phyloP scores from a whole-genome alignment of 1,139 yeast species.

The Hansenula anomala region DNA sequence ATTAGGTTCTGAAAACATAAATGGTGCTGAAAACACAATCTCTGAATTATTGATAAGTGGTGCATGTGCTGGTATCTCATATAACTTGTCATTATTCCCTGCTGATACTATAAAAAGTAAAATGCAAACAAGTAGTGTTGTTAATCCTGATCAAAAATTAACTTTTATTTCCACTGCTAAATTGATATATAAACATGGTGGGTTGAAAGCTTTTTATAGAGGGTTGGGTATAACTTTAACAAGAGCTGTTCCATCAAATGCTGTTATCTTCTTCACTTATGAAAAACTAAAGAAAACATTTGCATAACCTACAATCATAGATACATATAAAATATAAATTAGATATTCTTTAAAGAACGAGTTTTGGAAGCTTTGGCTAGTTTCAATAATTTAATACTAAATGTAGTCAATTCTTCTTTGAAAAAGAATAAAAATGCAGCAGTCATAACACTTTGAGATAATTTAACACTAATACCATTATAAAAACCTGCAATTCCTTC shows the following conservation, averaged over 20 bases:
- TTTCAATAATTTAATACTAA: constrained; percentile 44
- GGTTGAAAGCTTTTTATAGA: constrained; percentile 65
- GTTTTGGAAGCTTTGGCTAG: constrained; percentile 15
- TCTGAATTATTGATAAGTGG: constrained; percentile 68
- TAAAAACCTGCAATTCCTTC: constrained; percentile 77
- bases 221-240: constrained; percentile 81
- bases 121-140: constrained; percentile 63
- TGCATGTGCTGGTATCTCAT: constrained; percentile 80
- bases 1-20: constrained; percentile 11
- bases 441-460: constrained; percentile 77
- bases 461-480: constrained; percentile 75
- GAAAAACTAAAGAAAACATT: constrained; percentile 53
- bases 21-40: constrained; percentile 32
- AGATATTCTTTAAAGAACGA: background rate
- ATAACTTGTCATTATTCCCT: constrained; percentile 79
- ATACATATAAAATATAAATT: background rate
- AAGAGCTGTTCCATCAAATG: constrained; percentile 88
- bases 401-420: constrained; percentile 72
- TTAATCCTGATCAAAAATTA: constrained; percentile 18
- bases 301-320: constrained; percentile 1
- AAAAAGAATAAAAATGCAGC: constrained; percentile 90
- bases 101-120: constrained; percentile 87
- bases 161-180: constrained; percentile 32
- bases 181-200: constrained; percentile 38
- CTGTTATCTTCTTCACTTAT: constrained; percentile 76